phyloP scores from a whole-genome alignment of 164 flowering plant genomes.

The Berberis thunbergii region DNA sequence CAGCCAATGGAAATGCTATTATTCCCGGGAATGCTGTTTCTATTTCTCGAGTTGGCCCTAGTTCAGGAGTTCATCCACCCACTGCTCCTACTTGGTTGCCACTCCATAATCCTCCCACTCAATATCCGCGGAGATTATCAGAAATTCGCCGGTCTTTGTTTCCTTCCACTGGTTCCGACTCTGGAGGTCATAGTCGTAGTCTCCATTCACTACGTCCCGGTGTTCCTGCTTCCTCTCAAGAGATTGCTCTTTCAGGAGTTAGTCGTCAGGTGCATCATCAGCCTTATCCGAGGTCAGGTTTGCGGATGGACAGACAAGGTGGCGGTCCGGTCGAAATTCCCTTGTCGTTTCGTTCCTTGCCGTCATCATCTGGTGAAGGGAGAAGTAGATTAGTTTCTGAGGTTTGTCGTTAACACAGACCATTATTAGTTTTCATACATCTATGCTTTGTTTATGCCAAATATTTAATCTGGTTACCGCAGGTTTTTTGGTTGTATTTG shows the following conservation, averaged over 20 bases:
- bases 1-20: conserved; percentile 21
- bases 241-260: not conserved
- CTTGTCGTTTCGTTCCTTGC: conserved; percentile 37
- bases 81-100: conserved; percentile 30
- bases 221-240: conserved; percentile 26
- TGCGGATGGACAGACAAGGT: conserved; percentile 49
- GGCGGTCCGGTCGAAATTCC: conserved; percentile 44
- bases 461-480: too few species aligned
- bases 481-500: not conserved
- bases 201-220: conserved; percentile 18
- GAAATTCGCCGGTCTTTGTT: conserved; percentile 49
- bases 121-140: conserved; percentile 38
- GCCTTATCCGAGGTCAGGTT: conserved; percentile 36
- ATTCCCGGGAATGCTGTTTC: conserved; percentile 38
- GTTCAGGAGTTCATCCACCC: conserved; percentile 26
- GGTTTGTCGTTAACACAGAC: conserved; percentile 35
- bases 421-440: too few species aligned
- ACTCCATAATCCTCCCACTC: conserved; percentile 26
- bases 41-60: conserved; percentile 33
- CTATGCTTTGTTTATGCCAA: too few species aligned
- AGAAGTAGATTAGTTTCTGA: conserved; percentile 69
- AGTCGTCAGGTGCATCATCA: conserved; percentile 28
- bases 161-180: conserved; percentile 29
- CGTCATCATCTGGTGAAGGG: conserved; percentile 35
- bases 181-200: conserved; percentile 29